Base-by-base conservation (phyloP, 106 monocot genomes). In the Vanilla planifolia region DNA sequence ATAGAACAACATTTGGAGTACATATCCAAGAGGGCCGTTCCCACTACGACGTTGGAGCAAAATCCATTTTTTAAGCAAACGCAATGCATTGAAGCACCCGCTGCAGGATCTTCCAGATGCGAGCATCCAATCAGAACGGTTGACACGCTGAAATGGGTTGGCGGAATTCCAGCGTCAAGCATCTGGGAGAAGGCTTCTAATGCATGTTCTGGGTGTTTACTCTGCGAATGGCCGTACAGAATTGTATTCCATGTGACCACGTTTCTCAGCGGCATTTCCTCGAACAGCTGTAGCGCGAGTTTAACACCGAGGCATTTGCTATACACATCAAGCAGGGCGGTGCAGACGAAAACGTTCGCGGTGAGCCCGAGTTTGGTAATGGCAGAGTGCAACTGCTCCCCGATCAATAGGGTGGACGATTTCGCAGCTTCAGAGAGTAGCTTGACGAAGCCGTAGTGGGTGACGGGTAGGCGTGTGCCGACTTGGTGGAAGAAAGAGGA, bases 1-100 rank as follows among this genome's bases (percentile, higher is more conserved):
- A 73, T 27, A 37, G 65, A 10, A 24, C 11, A 21, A 21, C 78
- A 86, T 32, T 81, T 81, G 0, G 65, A 47, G 41, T 76, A 86
- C 71, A 79, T 63, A 48, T 79, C 69, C n/a, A 81, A 67, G 58
- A 76, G 44, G 16, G 75, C 63, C 22, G 78, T 78, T 10, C 72
- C 75, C 22, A 79, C 72, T 1, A 82, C 70, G 3, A 79, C 62
- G 45, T 70, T 65, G n/a, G 8, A 35, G 30, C 63, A 70, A 34
- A 79, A 66, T 19, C 87, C 78, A 24, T 6, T 37, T 26, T 69
- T 75, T 2, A 73, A 28, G 6, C 72, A 71, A 25, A 79, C 21
- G 16, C 66, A 69, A 48, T 82, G 79, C 23, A 82, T 41, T 56
- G 66, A 41, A 15, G 25, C 28, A 9, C 72, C 81, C 10, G 37